Conservation (phyloP, 2,329 filamentous ascomycete species). For the Hymenoscyphus repandus region DNA sequence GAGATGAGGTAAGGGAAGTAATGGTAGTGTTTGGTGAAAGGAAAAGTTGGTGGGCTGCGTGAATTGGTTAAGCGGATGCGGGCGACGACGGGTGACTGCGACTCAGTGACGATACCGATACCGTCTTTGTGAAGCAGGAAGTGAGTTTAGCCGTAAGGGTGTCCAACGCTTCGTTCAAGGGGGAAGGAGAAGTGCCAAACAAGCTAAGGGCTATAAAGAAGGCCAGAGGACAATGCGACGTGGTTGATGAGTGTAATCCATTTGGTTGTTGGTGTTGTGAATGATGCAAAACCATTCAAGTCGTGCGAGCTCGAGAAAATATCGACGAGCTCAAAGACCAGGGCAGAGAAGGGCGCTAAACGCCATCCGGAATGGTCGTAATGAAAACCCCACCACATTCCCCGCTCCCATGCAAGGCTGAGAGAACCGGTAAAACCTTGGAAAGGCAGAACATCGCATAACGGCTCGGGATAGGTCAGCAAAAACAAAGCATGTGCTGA, state of each 20-base stretch:
- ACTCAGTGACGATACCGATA: background rate
- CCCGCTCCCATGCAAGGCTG: background rate
- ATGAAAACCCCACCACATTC: background rate
- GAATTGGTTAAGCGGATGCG: slow-evolving; percentile 18
- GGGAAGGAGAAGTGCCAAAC: background rate
- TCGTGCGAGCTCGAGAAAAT: background rate
- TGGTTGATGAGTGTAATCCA: slow-evolving; percentile 18
- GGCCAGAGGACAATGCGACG: slow-evolving; percentile 7
- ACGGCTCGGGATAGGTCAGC: background rate
- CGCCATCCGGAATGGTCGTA: background rate
- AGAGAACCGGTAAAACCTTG: background rate
- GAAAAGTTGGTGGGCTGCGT: slow-evolving; percentile 18
- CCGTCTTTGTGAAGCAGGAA: background rate
- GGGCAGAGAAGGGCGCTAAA: background rate
- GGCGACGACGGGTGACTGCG: background rate
- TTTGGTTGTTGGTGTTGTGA: slow-evolving; percentile 9
- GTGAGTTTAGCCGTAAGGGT: background rate
- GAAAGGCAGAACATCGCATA: background rate
- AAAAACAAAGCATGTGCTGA: slow-evolving; percentile 2
- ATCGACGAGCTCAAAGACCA: background rate
- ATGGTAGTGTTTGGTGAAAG: slow-evolving; percentile 7
- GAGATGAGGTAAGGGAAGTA: background rate
- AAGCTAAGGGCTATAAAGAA: slow-evolving; percentile 9
- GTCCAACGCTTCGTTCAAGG: background rate
- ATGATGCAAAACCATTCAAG: slow-evolving; percentile 1